Base-by-base conservation (phyloP, 345 rosid species). In the Populus ilicifolia region DNA sequence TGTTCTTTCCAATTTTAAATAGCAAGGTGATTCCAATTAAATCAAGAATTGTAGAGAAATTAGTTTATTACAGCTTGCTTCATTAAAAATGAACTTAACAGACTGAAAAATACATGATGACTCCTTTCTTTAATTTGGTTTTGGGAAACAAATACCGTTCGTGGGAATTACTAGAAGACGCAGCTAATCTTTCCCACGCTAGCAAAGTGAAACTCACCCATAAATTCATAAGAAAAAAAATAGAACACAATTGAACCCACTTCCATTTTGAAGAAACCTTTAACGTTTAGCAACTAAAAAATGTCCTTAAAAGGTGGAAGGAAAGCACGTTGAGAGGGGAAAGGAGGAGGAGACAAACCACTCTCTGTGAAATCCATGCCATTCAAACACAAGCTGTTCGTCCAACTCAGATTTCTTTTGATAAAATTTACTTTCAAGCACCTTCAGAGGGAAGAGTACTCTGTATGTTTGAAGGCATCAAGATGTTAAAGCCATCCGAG, bases 401-500 rank as follows among this genome's bases (percentile, higher is more conserved):
- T 59, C 29, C 64, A n/a, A 0, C 27, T n/a, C 29, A n/a, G 14
- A 59, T n/a, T 59, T 59, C 29, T 59, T 11, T 9, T n/a, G 25
- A n/a, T 16, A 59, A 23, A 59, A n/a, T 59, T 25, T 23, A 23
- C 5, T 59, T 43, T 76, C 54, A 77, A 46, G 74, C 74, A 72
- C 68, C 77, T 65, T 79, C 63, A 27, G 96, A 88, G n/a, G 98
- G 92, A 70, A 93, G 94, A 29, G 92, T 93, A 38, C 77, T 85
- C 73, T 93, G 99, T 75, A 93, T 92, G 84, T 96, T 96, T 50
- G 96, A 89, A 74, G 99, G 98, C 97, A 93, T 93, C 70, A 96
- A 78, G 76, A 93, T 87, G 84, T 92, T 96, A 83, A 91, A 96
- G 72, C 99, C 97, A 67, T 93, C 98, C 1, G 81, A 84, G 27